A percentile compares a stretch with the other conserved stretches of the same genome.
These are phyloP conservation scores for Erigeron philadelphicus DNA, from an alignment of 140 eudicot genomes.

Conservation along the genomic window DNA sequence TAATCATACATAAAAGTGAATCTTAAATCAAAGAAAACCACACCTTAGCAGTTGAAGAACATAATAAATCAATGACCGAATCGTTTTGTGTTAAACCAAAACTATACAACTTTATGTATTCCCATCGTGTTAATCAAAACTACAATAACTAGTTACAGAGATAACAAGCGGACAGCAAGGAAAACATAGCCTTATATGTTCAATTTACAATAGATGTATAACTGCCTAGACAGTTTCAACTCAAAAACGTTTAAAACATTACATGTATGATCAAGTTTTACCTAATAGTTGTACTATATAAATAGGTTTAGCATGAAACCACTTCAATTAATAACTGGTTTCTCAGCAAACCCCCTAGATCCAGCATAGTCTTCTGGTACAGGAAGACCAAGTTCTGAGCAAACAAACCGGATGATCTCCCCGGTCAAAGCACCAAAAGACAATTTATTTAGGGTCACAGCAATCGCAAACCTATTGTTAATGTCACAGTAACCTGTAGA, in stretches of 20 bases:
- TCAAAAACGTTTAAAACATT: conserved; percentile 12
- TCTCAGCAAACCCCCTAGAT: conserved; percentile 32
- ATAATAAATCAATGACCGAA: no score
- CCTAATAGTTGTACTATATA: neutral
- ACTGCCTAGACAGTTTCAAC: conserved; percentile 8
- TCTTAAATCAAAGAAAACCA: no score
- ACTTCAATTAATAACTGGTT: conserved; percentile 60
- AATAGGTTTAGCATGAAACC: neutral
- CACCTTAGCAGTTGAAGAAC: no score
- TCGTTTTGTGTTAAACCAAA: no score
- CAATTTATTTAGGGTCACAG: conserved; percentile 72
- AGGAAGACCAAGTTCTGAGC: conserved; percentile 76
- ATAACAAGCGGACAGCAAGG: neutral
- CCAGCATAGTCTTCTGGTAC: conserved; percentile 57
- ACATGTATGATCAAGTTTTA: conserved; percentile 1
- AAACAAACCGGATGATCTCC: conserved; percentile 60
- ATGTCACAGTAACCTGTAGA: conserved; percentile 80
- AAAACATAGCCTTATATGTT: conserved; percentile 11
- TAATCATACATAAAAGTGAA: no score
- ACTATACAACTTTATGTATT: no score
- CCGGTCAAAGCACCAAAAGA: conserved; percentile 67
- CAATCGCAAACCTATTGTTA: conserved; percentile 69
- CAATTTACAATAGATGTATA: conserved; percentile 5
- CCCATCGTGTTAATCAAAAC: no score
- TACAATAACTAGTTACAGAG: neutral